Base-by-base conservation (phyloP, 2,329 filamentous ascomycete species). In the Neonectria ditissima region DNA sequence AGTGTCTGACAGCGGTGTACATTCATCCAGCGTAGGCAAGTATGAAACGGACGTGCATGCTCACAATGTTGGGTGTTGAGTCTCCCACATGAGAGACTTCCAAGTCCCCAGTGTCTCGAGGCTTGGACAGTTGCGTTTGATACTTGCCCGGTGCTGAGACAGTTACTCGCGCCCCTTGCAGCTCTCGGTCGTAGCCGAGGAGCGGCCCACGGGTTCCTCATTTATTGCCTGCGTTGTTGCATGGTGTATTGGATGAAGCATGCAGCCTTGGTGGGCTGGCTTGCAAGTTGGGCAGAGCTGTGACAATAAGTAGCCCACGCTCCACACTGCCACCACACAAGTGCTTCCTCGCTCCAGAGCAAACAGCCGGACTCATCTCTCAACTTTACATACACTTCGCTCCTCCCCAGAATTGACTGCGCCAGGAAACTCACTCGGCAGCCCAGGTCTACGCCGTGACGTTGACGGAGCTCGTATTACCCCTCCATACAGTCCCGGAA, bases 401-500 rank as follows among this genome's bases (percentile, higher is more conserved):
- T 14, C 26, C n/a, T 50, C 10, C 14, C 47, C 47, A 13, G 28
- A 20, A 13, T 20, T 11, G 18, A 18, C 28, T 4, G 9, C 18
- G n/a, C 18, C 4, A n/a, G 10, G n/a, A 43, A 44, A 44, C 11
- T 30, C 37, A 14, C 47, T n/a, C 28, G 32, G 9, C 26, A 14
- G 28, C 28, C 30, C 47, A 32, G n/a, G 24, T 32, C 47, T 32
- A n/a, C 13, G 8, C 16, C 5, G 37, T 51, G 37, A 51, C 24
- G 37, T 52, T 39, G n/a, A 34, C 41, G 13, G 26, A 55, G 41
- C 64, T 64, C 64, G 64, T 66, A 66, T 66, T 66, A 66, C 65
- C 65, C 65, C 65, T 68, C 65, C 65, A 68, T 62, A 50, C 16
- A 32, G 55, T 50, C 62, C 55, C 47, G 32, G 45, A 59, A 59